Conservation (phyloP, 148 eudicot genomes). For the Mesembryanthemum crystallinum region DNA sequence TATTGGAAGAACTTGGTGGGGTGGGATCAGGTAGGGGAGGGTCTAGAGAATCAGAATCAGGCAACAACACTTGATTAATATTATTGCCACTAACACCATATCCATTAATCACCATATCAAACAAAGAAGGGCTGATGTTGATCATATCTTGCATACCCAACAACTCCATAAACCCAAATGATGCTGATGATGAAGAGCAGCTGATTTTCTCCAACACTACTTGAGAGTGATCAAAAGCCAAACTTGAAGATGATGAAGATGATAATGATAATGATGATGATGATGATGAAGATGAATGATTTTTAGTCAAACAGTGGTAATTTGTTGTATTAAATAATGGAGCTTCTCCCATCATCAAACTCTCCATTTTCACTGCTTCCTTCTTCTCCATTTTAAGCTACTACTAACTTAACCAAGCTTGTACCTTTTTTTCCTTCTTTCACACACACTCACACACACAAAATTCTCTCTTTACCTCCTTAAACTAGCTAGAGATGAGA, state of each 20-base stretch:
- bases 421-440: conserved; percentile 8
- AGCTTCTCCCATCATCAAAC: conserved; percentile 13
- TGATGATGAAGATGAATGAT: conserved; percentile 6
- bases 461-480: conserved; percentile 19
- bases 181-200: conserved; percentile 8
- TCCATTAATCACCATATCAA: conserved; percentile 24
- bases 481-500: conserved; percentile 13
- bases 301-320: conserved; percentile 13
- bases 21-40: conserved; percentile 25
- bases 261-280: conserved; percentile 12
- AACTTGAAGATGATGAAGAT: conserved; percentile 11
- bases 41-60: neutral
- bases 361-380: conserved; percentile 22
- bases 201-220: neutral
- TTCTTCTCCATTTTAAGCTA: conserved; percentile 21
- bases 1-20: neutral
- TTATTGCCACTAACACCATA: neutral
- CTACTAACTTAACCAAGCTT: neutral
- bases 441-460: neutral
- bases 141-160: conserved; percentile 48
- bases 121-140: conserved; percentile 22
- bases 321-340: neutral
- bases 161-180: conserved; percentile 69
- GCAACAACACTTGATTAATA: neutral
- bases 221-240: neutral